Evolutionary conservation across 31 red algal species (phyloP).

Genomic region (Pterothamnion heteromorphum): DNA sequence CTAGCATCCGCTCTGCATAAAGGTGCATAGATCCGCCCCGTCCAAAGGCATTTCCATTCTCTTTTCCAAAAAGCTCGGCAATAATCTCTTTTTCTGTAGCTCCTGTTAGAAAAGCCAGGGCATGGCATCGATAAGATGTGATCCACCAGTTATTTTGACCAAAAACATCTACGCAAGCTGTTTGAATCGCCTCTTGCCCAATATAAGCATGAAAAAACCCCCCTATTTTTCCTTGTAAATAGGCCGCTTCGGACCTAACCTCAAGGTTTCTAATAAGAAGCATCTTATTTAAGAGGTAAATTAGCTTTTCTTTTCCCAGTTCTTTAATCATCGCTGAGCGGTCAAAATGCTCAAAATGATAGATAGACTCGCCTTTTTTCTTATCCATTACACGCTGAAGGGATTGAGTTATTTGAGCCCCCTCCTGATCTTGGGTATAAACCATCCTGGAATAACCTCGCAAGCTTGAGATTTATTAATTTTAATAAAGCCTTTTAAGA

Average conservation of each 20-base stretch:
- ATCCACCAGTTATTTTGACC: constrained; percentile 79
- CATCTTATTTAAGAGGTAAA: constrained; percentile 48
- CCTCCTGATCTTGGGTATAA: no score
- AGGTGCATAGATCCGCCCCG: constrained; percentile 96
- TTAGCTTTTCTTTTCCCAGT: no score
- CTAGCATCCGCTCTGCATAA: constrained; percentile 86
- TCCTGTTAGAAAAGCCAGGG: constrained; percentile 80
- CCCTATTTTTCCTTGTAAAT: constrained; percentile 73
- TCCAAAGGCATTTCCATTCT: constrained; percentile 70
- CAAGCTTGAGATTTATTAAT: no score
- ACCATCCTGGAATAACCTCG: no score
- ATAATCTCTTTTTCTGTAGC: constrained; percentile 68
- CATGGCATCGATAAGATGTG: constrained; percentile 96
- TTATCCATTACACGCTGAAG: no score
- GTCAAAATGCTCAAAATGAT: no score
- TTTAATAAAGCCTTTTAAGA: no score
- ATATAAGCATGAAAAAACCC: constrained; percentile 98
- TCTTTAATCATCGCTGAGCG: no score
- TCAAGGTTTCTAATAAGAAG: constrained; percentile 85
- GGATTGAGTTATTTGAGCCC: no score
- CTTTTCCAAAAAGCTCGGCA: constrained; percentile 75
- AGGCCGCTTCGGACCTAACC: constrained; percentile 78
- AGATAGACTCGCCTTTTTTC: no score
- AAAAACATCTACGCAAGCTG: constrained; percentile 71
- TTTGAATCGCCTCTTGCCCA: constrained; percentile 92